These are phyloP conservation scores for Lablab purpureus DNA, from an alignment of 306 rosid genomes.

Conservation along the genomic window DNA sequence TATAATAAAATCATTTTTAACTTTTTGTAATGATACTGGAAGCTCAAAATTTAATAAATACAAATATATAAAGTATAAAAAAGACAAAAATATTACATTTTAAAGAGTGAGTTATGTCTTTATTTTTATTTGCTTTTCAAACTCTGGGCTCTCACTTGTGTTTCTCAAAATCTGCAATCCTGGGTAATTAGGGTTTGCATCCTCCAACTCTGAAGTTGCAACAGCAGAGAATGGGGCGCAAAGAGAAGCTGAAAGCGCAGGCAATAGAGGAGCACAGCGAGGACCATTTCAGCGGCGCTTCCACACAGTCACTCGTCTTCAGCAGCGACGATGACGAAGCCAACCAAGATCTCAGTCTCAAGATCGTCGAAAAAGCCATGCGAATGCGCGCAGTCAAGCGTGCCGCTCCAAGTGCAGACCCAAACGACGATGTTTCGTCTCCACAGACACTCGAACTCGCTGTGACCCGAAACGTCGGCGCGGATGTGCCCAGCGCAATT, in stretches of 20 bases:
- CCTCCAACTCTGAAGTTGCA: conserved; percentile 18
- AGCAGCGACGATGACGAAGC: conserved; percentile 74
- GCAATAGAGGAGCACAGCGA: conserved; percentile 40
- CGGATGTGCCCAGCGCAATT: background rate
- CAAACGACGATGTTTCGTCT: conserved; percentile 33
- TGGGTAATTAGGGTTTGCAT: conserved; percentile 34
- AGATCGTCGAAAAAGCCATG: conserved; percentile 68
- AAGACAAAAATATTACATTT: too few species aligned
- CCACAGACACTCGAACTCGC: conserved; percentile 15
- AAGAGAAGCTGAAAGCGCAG: conserved; percentile 55
- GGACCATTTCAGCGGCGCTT: conserved; percentile 9
- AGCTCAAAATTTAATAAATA: too few species aligned
- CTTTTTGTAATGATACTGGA: too few species aligned
- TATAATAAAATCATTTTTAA: too few species aligned
- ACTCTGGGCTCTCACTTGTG: background rate
- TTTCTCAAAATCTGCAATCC: background rate
- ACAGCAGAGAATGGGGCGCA: conserved; percentile 48
- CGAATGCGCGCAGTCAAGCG: conserved; percentile 57
- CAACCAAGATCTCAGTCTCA: conserved; percentile 77
- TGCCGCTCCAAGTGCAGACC: conserved; percentile 30
- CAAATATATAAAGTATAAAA: too few species aligned
- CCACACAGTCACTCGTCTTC: conserved; percentile 29
- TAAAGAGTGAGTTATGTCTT: too few species aligned
- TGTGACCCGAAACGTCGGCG: background rate
- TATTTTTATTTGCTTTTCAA: too few species aligned